phyloP scores from a whole-genome alignment of 192 early-diverging fungal genomes.

The Gonapodya sp. region DNA sequence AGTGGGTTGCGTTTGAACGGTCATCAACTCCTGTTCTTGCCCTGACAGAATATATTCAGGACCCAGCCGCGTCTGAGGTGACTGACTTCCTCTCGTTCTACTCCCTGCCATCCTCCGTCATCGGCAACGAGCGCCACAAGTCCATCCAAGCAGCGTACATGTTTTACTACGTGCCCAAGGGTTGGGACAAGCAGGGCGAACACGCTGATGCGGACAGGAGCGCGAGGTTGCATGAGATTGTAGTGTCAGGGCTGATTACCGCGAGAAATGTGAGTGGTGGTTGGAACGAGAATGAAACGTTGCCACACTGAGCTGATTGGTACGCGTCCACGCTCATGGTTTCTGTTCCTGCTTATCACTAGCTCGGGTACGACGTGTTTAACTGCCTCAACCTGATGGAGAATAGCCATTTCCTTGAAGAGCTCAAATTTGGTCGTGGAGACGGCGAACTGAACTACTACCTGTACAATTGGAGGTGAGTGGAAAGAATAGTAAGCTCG shows the following conservation, averaged over 20 bases:
- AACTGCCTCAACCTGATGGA: slow-evolving; percentile 92
- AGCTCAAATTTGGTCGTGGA: slow-evolving; percentile 83
- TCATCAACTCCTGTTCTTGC: not conserved
- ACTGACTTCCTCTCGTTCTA: slow-evolving; percentile 94
- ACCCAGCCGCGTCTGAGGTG: slow-evolving; percentile 48
- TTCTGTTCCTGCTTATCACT: not conserved
- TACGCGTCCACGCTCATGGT: slow-evolving; percentile 2
- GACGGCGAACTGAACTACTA: slow-evolving; percentile 95
- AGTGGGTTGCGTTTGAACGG: not conserved
- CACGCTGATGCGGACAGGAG: slow-evolving; percentile 25
- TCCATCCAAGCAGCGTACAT: slow-evolving; percentile 84
- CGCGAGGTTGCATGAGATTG: slow-evolving; percentile 44
- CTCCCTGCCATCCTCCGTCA: slow-evolving; percentile 82
- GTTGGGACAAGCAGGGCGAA: slow-evolving; percentile 28
- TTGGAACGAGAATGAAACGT: too few relatives aligned
- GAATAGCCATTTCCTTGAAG: slow-evolving; percentile 67
- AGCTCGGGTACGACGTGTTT: slow-evolving; percentile 83
- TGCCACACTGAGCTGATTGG: not conserved
- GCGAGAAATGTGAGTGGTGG: slow-evolving; percentile 38
- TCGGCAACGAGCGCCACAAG: slow-evolving; percentile 60
- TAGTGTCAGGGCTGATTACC: slow-evolving; percentile 71
- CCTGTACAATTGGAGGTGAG: slow-evolving; percentile 70
- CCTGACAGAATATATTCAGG: slow-evolving; percentile 13
- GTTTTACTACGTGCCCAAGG: slow-evolving; percentile 76
- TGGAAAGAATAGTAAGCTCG: too few relatives aligned